Evolutionary conservation across 768 basidiomycete genomes (phyloP).

Genomic region (Coprinellus micaceus): DNA sequence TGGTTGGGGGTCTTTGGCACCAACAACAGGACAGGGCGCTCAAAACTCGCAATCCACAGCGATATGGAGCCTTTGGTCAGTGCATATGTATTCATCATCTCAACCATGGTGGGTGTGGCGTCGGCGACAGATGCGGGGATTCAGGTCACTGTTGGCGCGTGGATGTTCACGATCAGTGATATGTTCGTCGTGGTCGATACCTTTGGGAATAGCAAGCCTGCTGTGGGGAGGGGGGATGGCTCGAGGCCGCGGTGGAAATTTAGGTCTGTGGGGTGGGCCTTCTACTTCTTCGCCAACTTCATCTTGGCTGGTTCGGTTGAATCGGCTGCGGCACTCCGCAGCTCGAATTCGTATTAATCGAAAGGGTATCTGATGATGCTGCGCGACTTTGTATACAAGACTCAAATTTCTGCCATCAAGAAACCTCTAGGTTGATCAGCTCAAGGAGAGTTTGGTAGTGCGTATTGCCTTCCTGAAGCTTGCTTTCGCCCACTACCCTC

Average conservation of each 20-base stretch:
- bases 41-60: conserved; percentile 15
- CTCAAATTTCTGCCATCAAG: background rate
- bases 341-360: too few relatives aligned
- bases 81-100: conserved; percentile 18
- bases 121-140: conserved; percentile 22
- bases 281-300: conserved; percentile 23
- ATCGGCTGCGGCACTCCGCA: too few relatives aligned
- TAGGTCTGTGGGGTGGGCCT: conserved; percentile 20
- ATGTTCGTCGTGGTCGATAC: conserved; percentile 21
- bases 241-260: conserved; percentile 17
- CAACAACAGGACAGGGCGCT: conserved; percentile 3
- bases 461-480: conserved; percentile 32
- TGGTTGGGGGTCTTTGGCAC: conserved; percentile 20
- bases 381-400: conserved; percentile 6
- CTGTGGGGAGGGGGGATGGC: background rate
- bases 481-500: conserved; percentile 34
- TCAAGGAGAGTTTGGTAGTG: background rate
- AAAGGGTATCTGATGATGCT: too few relatives aligned
- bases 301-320: conserved; percentile 20
- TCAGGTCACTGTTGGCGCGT: conserved; percentile 19
- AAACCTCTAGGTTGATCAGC: background rate
- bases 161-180: conserved; percentile 25
- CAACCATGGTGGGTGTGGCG: conserved; percentile 23
- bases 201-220: conserved; percentile 15
- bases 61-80: conserved; percentile 16